These are phyloP conservation scores for Venturia oleaginea DNA, from an alignment of 2,329 filamentous ascomycete species.

Conservation along the genomic window DNA sequence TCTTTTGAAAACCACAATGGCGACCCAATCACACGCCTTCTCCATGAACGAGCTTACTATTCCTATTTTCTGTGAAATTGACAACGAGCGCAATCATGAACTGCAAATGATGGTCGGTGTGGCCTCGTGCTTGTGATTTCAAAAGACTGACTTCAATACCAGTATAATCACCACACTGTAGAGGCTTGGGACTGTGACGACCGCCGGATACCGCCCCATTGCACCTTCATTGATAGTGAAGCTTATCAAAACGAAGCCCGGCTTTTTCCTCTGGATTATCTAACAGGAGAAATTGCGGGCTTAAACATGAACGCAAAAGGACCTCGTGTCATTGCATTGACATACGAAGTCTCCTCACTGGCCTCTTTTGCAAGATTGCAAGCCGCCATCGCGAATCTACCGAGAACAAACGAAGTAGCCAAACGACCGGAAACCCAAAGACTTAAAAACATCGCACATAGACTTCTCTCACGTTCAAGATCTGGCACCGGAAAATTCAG, in stretches of 20 bases:
- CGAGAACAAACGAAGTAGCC: not conserved
- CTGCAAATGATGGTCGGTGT: constrained; percentile 4
- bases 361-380: not conserved
- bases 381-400: not conserved
- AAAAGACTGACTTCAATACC: not conserved
- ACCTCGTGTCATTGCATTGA: not conserved
- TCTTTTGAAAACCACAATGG: not conserved
- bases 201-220: not conserved
- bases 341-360: not conserved
- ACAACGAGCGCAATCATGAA: constrained; percentile 3
- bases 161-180: constrained; percentile 2
- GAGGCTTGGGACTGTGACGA: not conserved
- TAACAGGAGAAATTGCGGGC: not conserved
- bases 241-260: not conserved
- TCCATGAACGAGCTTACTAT: not conserved
- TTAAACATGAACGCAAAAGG: not conserved
- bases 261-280: not conserved
- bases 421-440: not conserved
- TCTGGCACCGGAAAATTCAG: not conserved
- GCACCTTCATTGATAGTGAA: not conserved
- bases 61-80: constrained; percentile 5
- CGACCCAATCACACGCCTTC: not conserved
- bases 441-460: not conserved
- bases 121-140: no score
- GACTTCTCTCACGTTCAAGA: not conserved